A percentile compares a stretch with the other conserved stretches of the same genome.
Conservation (phyloP, 345 rosid species). For the Balakata baccata region DNA sequence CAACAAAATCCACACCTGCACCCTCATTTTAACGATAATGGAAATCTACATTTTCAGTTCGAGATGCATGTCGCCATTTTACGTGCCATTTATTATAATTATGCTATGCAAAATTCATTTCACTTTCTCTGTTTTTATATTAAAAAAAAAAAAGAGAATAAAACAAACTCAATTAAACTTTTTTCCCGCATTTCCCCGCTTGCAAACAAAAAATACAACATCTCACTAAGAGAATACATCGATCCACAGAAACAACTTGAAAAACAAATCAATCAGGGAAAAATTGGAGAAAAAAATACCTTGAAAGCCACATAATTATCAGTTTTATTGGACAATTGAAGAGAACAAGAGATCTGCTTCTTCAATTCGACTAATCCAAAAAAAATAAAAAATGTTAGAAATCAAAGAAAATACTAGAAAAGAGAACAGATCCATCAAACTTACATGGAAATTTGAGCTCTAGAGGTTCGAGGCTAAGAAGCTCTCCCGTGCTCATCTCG, state of each 20-base stretch:
- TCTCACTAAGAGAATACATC: not conserved
- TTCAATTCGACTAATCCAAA: conserved; percentile 60
- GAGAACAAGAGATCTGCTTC: conserved; percentile 88
- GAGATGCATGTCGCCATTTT: not conserved
- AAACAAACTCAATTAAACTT: not conserved
- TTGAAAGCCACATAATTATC: conserved; percentile 71
- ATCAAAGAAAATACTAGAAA: not conserved
- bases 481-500: conserved; percentile 66
- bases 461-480: conserved; percentile 64
- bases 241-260: not conserved
- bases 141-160: not conserved
- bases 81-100: not conserved
- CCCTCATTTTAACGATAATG: not conserved
- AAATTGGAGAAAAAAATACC: conserved; percentile 33
- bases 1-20: not conserved
- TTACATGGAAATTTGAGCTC: conserved; percentile 77
- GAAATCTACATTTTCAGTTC: conserved; percentile 10
- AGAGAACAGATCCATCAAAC: conserved; percentile 14
- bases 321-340: conserved; percentile 63
- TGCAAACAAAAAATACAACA: conserved; percentile 18
- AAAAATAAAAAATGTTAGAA: not conserved
- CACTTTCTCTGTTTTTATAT: not conserved
- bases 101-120: not conserved
- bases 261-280: not conserved
- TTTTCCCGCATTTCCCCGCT: conserved; percentile 8